A percentile compares a stretch with the other conserved stretches of the same genome.
These are phyloP conservation scores for Coniferiporia weirii DNA, from an alignment of 1,284 basidiomycete species.

Conservation along the genomic window DNA sequence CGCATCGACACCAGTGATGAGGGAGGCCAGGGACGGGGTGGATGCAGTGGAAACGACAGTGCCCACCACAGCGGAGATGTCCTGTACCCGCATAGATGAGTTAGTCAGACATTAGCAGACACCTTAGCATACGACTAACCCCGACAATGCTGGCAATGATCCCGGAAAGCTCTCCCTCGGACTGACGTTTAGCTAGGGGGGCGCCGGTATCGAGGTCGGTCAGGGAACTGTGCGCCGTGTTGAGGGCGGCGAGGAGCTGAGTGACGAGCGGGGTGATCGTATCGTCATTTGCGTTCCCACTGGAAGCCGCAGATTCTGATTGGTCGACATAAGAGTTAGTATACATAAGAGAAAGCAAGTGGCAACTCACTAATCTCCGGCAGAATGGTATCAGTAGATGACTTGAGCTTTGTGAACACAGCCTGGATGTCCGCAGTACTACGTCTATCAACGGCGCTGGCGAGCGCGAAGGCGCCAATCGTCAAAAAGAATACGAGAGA, in stretches of 20 bases:
- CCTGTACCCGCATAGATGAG: neutral
- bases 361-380: slow-evolving; percentile 12
- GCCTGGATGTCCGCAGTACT: slow-evolving; percentile 1
- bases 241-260: slow-evolving; percentile 15
- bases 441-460: slow-evolving; percentile 9
- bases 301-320: neutral
- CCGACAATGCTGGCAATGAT: slow-evolving; percentile 12
- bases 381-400: slow-evolving; percentile 1
- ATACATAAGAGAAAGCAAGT: neutral
- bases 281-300: neutral
- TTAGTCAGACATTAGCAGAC: neutral
- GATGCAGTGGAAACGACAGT: neutral
- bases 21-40: slow-evolving; percentile 13
- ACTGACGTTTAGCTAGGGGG: slow-evolving; percentile 9
- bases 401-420: slow-evolving; percentile 13
- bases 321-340: neutral
- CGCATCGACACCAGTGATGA: slow-evolving; percentile 19
- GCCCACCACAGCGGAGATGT: neutral
- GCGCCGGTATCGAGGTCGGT: neutral
- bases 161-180: slow-evolving; percentile 11
- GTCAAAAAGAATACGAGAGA: neutral
- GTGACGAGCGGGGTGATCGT: slow-evolving; percentile 14
- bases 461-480: slow-evolving; percentile 4
- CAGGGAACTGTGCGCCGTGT: slow-evolving; percentile 12
- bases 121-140: neutral